Percentiles rank a stretch among this genome's conserved stretches.
phyloP scores from a whole-genome alignment of 108 stramenopile species.

The Fragilariopsis cylindrus region DNA sequence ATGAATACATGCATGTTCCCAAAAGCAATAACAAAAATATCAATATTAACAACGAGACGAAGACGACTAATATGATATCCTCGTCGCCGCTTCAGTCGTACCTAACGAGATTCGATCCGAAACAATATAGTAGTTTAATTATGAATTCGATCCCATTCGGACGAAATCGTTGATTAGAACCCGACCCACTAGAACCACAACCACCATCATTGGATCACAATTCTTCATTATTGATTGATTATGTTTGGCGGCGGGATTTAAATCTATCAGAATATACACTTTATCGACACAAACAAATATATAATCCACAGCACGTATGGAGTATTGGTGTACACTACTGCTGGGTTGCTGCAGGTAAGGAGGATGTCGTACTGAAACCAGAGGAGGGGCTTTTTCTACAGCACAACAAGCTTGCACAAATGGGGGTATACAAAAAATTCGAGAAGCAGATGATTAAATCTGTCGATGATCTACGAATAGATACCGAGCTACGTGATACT shows the following conservation, averaged over 20 bases:
- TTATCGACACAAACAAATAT: slow-evolving; percentile 10
- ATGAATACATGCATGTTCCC: slow-evolving; percentile 28
- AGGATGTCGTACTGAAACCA: neutral
- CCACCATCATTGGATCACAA: neutral
- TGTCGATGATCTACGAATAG: slow-evolving; percentile 4
- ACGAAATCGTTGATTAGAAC: neutral
- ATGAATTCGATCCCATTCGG: slow-evolving; percentile 14
- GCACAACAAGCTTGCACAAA: slow-evolving; percentile 10
- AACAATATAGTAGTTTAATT: neutral
- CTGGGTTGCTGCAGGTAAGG: neutral
- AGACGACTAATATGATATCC: neutral
- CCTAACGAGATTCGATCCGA: neutral
- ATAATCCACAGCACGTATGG: slow-evolving; percentile 8
- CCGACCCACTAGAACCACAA: neutral
- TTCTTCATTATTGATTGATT: neutral
- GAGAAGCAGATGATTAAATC: slow-evolving; percentile 7
- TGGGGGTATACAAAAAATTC: slow-evolving; percentile 11
- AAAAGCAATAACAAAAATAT: neutral
- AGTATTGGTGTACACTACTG: slow-evolving; percentile 11
- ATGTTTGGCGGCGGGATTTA: slow-evolving; percentile 14
- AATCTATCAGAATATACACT: slow-evolving; percentile 12
- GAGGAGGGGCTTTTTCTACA: neutral
- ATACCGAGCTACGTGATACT: slow-evolving; percentile 3
- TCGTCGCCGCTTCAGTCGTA: neutral
- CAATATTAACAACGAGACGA: neutral